Evolutionary conservation across 176 grass and related monocot genomes (phyloP), one percentile per base, ranked within the genome.

Genomic region (Musa acuminata): DNA sequence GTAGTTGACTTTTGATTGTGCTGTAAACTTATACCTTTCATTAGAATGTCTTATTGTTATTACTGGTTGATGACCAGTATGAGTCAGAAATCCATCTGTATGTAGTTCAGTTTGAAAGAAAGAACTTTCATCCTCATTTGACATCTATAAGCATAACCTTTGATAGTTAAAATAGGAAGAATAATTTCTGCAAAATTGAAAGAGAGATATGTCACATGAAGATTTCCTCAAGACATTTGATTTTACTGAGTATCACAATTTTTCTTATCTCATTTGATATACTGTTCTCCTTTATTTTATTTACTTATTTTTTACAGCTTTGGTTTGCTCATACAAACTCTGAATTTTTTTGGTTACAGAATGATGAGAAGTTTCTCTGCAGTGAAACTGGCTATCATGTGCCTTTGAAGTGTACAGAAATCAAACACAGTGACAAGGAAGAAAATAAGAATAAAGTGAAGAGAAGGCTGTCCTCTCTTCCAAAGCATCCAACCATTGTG

Each of bases 301-400:
- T 64, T 14, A 64, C 48, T 88, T 43, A 67, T 65, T 8, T 67
- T 29, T 62, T 21, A 21, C 2, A 68, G 2, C 25, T 14, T 13
- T 17, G 2, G 9, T 62, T 62, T 81, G 49, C 25, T 43, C 69
- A 43, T 79, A 53, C 70, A 64, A 76, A 22, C 3, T 26, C 22
- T 48, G 55, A 24, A 77, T 67, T 48, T 9, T 75, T 81, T 55
- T 77, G 24, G 9, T 16, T 75, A 62, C 80, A 98, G 94, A 93
- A 80, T 51, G 88, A 93, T 63, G 87, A 89, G 22, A 98, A 98
- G 52, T 93, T 91, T 73, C 71, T 82, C 64, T 98, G 94, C 78
- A 98, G 94, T 14, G 94, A 93, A 83, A 98, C 94, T 73, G 90
- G 90, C 8, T 93, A 98, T 76, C 94, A 81, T n/a, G 64, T 93